These are phyloP conservation scores for Saksenaea oblongispora DNA, from an alignment of 371 early-diverging fungal species.

Conservation along the genomic window DNA sequence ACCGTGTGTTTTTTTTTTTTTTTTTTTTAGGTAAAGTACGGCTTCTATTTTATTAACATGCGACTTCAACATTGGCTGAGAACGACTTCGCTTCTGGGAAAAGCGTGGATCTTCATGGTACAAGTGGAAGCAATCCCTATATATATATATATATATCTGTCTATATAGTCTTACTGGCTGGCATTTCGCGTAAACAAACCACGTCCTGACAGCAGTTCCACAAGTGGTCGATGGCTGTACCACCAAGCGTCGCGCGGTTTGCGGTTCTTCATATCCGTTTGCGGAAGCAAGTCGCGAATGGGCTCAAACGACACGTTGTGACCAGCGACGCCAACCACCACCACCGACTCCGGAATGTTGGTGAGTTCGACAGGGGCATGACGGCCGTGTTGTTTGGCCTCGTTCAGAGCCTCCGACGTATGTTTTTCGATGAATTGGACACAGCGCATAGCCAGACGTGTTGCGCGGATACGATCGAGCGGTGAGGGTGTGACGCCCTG, in stretches of 20 bases:
- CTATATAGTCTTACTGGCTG: background rate
- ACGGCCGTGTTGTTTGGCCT: conserved; percentile 23
- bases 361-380: conserved; percentile 67
- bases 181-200: conserved; percentile 19
- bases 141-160: background rate
- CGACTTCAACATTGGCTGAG: too few relatives aligned
- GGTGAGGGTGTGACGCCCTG: conserved; percentile 97
- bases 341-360: conserved; percentile 58
- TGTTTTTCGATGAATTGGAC: conserved; percentile 62
- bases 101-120: too few relatives aligned
- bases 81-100: too few relatives aligned
- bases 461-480: conserved; percentile 94
- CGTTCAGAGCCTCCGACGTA: conserved; percentile 29
- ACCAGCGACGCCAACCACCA: conserved; percentile 86
- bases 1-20: too few relatives aligned
- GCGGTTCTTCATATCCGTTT: conserved; percentile 82
- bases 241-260: conserved; percentile 80
- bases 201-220: conserved; percentile 47
- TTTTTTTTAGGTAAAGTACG: too few relatives aligned
- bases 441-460: conserved; percentile 77
- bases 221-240: conserved; percentile 58
- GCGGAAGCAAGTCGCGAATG: conserved; percentile 61
- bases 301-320: conserved; percentile 75
- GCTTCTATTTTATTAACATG: too few relatives aligned
- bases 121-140: too few relatives aligned